Evolutionary conservation across 1,284 basidiomycete genomes (phyloP).

Genomic region (Thecaphora thlaspeos): DNA sequence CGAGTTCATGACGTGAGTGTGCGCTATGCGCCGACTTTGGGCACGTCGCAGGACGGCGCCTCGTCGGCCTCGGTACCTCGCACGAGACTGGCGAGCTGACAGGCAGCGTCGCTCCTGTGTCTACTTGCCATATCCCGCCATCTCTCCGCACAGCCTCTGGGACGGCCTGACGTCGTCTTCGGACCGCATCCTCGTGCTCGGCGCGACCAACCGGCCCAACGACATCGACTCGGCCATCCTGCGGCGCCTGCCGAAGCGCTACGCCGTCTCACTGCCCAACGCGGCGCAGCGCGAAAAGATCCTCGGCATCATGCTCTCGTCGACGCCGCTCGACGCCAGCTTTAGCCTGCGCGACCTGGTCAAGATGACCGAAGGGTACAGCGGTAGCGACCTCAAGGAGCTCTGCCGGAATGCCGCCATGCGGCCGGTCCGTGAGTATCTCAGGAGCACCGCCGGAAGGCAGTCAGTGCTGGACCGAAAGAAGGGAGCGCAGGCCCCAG

Average conservation of each 20-base stretch:
- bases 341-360: constrained; percentile 74
- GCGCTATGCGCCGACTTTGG: too few species aligned
- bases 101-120: too few species aligned
- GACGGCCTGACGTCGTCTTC: constrained; percentile 85
- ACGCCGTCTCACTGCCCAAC: constrained; percentile 81
- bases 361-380: constrained; percentile 72
- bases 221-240: constrained; percentile 96
- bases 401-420: constrained; percentile 73
- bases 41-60: too few species aligned
- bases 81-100: too few species aligned
- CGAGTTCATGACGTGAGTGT: constrained; percentile 91
- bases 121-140: constrained; percentile 9
- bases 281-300: constrained; percentile 81
- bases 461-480: constrained; percentile 32
- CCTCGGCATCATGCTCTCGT: constrained; percentile 69
- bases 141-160: constrained; percentile 70
- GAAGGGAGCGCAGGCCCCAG: not conserved
- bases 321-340: constrained; percentile 63
- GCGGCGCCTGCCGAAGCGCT: constrained; percentile 96
- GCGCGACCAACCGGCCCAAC: constrained; percentile 90
- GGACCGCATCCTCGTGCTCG: constrained; percentile 83
- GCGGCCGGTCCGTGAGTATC: constrained; percentile 55
- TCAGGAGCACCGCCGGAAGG: constrained; percentile 46
- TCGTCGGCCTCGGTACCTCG: too few species aligned
- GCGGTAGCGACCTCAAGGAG: constrained; percentile 90